Evolutionary conservation across 768 basidiomycete genomes (phyloP).

Genomic region (Boletus rubescentipes): DNA sequence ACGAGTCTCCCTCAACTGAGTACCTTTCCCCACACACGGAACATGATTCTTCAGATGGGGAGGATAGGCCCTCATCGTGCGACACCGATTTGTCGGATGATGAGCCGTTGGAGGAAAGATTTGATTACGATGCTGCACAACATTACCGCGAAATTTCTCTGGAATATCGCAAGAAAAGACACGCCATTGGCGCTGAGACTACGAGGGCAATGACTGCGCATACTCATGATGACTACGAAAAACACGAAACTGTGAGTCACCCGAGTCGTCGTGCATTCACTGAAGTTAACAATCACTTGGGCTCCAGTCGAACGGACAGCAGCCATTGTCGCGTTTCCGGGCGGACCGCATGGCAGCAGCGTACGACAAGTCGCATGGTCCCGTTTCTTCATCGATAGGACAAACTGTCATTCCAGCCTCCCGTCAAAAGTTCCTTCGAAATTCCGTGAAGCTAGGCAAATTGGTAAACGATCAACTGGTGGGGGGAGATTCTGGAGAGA

Average conservation of each 20-base stretch:
- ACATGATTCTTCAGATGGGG: conserved; percentile 24
- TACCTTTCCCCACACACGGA: conserved; percentile 34
- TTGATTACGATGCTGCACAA: conserved; percentile 59
- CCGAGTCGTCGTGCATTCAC: conserved; percentile 1
- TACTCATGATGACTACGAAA: conserved; percentile 42
- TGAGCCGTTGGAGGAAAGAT: conserved; percentile 47
- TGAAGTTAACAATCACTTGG: not conserved
- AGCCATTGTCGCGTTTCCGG: conserved; percentile 64
- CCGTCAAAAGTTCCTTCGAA: conserved; percentile 47
- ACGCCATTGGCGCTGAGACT: conserved; percentile 52
- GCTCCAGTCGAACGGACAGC: conserved; percentile 43
- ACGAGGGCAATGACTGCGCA: conserved; percentile 50
- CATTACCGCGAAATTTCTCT: conserved; percentile 76
- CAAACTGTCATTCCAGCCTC: conserved; percentile 44
- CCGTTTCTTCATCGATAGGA: conserved; percentile 40
- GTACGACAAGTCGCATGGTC: conserved; percentile 41
- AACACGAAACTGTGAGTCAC: conserved; percentile 44
- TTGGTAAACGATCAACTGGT: conserved; percentile 50
- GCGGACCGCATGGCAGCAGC: conserved; percentile 52
- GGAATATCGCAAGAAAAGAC: conserved; percentile 65
- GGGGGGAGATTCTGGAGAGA: conserved; percentile 50
- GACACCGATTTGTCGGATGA: conserved; percentile 35
- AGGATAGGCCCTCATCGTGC: conserved; percentile 16
- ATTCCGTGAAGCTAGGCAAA: conserved; percentile 56
- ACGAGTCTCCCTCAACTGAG: conserved; percentile 52